Evolutionary conservation across 2,329 filamentous ascomycete genomes (phyloP), one percentile per base, ranked within the genome.

Genomic region (Rutstroemia sp.): DNA sequence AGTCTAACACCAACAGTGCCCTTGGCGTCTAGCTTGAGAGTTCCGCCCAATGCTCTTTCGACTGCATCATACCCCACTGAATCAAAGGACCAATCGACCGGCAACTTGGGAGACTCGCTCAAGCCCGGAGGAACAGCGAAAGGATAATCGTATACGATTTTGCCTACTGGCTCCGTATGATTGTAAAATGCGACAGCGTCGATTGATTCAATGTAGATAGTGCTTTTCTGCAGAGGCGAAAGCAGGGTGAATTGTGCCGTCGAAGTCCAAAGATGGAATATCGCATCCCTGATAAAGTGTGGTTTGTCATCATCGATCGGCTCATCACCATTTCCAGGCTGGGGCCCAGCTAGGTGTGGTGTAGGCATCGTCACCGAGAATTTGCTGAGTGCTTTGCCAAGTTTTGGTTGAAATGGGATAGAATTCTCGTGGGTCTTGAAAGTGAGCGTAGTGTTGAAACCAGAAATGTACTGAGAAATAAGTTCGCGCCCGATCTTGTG

Each of bases 121-220:
- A 81, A 69, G 0, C 91, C 90, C 0, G 92, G 90, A 0, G 86
- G 85, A 1, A 91, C 87, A 2, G 83, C 80, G 66, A 97, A 92
- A 0, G 88, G 83, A 16, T 83, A 69, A 41, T 86, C 78, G 68
- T 94, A 90, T 23, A 86, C 63, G 57, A 97, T 96, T 25, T 77
- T 81, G 1, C 92, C 94, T 0, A 95, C 78, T 1, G 84, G 80
- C 52, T 92, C 83, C 8, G 85, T 88, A 59, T 88, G 81, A 61
- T 95, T 90, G 71, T 95, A 95, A 59, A 84, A 87, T 0, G 94
- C 91, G 1, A 87, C 90, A 6, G 92, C 92, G 66, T 95, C 87
- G 65, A 97, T 80, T 51, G 77, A 79, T 39, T 90, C 89, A 60
- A 99, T 80, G 64, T 84, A 88, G 18, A 97, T 72, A 0, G 84